Conservation (phyloP, 106 monocot genomes). For the Triglochin maritima region DNA sequence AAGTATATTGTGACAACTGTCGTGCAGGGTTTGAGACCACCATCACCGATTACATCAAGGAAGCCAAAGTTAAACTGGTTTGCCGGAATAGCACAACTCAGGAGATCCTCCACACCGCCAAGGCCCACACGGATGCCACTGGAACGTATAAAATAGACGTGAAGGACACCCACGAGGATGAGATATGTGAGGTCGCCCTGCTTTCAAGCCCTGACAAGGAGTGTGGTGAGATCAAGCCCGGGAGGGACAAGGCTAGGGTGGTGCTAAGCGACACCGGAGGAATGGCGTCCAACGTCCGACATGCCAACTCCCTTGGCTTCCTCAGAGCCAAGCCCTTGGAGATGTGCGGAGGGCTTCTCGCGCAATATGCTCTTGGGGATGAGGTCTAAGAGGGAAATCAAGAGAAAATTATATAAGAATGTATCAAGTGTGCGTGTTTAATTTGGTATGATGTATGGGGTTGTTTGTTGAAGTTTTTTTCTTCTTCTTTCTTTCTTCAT, state of each 20-base stretch:
- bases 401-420: too few species aligned
- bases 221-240: slow-evolving; percentile 28
- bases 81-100: slow-evolving; percentile 29
- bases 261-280: slow-evolving; percentile 33
- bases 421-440: too few species aligned
- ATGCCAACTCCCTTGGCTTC: slow-evolving; percentile 61
- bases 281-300: slow-evolving; percentile 26
- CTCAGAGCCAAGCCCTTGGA: slow-evolving; percentile 30
- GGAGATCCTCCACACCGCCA: slow-evolving; percentile 14
- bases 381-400: neutral
- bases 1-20: slow-evolving; percentile 74
- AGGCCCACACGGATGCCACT: slow-evolving; percentile 22
- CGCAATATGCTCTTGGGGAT: slow-evolving; percentile 11
- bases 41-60: slow-evolving; percentile 40
- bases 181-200: slow-evolving; percentile 34
- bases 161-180: slow-evolving; percentile 32
- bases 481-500: too few species aligned
- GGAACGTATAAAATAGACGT: slow-evolving; percentile 42
- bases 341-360: slow-evolving; percentile 8
- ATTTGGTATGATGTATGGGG: too few species aligned
- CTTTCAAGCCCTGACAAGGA: slow-evolving; percentile 23
- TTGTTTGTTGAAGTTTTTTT: too few species aligned
- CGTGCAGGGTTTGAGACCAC: slow-evolving; percentile 69
- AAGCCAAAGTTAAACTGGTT: slow-evolving; percentile 37
- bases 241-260: slow-evolving; percentile 36